A percentile compares a stretch with the other conserved stretches of the same genome.
These are phyloP conservation scores for Elaeagnus macrophylla DNA, from an alignment of 306 rosid genomes.

Conservation along the genomic window DNA sequence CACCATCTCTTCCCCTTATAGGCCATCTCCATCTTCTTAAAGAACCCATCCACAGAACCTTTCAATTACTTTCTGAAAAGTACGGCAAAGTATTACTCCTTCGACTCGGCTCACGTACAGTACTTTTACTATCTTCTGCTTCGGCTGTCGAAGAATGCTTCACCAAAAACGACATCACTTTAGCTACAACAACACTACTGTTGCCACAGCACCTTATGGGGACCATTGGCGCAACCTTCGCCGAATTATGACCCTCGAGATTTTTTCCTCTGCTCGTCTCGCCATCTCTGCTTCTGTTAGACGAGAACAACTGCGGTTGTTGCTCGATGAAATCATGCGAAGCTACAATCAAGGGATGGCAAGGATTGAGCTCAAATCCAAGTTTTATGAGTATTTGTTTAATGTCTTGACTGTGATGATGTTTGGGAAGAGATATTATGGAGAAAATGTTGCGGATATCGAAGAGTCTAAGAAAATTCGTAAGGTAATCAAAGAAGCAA, in stretches of 20 bases:
- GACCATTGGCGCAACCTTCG: slow-evolving; percentile 57
- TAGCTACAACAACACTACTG: slow-evolving; percentile 18
- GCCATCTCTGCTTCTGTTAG: background rate
- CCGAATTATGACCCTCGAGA: slow-evolving; percentile 33
- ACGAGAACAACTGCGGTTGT: background rate
- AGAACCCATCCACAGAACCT: slow-evolving; percentile 23
- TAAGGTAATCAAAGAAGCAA: slow-evolving; percentile 13
- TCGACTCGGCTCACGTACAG: slow-evolving; percentile 9
- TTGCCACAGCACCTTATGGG: slow-evolving; percentile 22
- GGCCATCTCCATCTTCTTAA: slow-evolving; percentile 38
- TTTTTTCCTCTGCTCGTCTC: slow-evolving; percentile 24
- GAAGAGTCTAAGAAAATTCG: background rate
- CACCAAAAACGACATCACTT: slow-evolving; percentile 42
- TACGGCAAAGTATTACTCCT: slow-evolving; percentile 23
- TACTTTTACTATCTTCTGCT: slow-evolving; percentile 31
- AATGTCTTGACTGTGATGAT: background rate
- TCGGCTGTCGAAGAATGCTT: slow-evolving; percentile 40
- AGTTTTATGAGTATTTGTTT: background rate
- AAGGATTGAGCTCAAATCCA: background rate
- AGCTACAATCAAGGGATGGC: background rate
- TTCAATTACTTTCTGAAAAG: slow-evolving; percentile 17
- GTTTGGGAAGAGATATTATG: background rate
- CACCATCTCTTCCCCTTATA: slow-evolving; percentile 35
- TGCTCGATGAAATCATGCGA: background rate
- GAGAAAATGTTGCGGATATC: background rate